Conservation (phyloP, 495 filamentous ascomycete species). For the Xylaria scruposa region DNA sequence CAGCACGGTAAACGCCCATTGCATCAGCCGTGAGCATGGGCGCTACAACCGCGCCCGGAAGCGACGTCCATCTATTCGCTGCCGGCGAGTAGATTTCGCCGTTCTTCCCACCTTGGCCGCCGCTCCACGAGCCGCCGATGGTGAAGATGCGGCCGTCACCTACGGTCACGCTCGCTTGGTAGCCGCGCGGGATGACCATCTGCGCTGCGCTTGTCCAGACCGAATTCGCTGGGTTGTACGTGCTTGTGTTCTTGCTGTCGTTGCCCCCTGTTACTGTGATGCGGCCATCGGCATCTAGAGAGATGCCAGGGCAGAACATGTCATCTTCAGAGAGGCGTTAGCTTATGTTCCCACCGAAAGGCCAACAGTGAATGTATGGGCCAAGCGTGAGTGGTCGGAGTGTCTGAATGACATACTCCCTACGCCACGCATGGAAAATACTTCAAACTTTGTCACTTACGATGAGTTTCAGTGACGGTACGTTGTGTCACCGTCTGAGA, state of each 20-base stretch:
- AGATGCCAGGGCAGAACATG: conserved; percentile 71
- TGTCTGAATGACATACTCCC: not conserved
- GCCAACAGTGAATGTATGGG: not conserved
- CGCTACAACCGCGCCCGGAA: conserved; percentile 46
- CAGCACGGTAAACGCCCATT: conserved; percentile 52
- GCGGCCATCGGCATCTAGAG: conserved; percentile 56
- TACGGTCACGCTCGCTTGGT: conserved; percentile 59
- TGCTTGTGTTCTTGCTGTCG: conserved; percentile 51
- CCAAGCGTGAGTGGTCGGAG: not conserved
- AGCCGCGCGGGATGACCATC: conserved; percentile 62
- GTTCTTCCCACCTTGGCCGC: conserved; percentile 51
- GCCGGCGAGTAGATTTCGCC: conserved; percentile 61
- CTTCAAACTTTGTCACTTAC: conserved; percentile 10
- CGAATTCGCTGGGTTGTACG: conserved; percentile 47
- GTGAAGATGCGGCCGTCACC: conserved; percentile 64
- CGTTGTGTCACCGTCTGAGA: conserved; percentile 45
- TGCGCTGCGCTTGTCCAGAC: conserved; percentile 43
- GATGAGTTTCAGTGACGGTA: conserved; percentile 51
- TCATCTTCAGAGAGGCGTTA: conserved; percentile 30
- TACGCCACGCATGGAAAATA: not conserved
- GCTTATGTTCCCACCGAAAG: not conserved
- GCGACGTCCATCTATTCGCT: conserved; percentile 34
- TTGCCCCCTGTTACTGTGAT: conserved; percentile 62
- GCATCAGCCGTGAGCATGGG: conserved; percentile 61
- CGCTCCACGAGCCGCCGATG: conserved; percentile 66